Evolutionary conservation across 2,329 filamentous ascomycete genomes (phyloP).

Genomic region (Allantophomopsis lycopodina): DNA sequence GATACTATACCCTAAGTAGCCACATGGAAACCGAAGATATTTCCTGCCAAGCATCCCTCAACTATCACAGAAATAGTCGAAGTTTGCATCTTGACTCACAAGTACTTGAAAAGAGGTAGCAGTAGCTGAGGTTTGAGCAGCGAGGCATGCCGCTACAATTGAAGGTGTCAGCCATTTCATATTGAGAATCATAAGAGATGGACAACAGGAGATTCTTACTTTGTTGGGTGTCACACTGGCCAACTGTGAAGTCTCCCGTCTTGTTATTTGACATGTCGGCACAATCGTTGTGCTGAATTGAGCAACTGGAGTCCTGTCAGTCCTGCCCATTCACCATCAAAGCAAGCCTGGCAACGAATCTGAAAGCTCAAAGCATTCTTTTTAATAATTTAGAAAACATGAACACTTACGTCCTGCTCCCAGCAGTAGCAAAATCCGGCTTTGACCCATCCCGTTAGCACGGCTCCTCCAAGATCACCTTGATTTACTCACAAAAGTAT

Average conservation of each 20-base stretch:
- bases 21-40: too few species aligned
- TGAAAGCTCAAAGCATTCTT: too few species aligned
- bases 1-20: too few species aligned
- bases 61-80: conserved; percentile 9
- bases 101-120: conserved; percentile 3
- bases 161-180: background rate
- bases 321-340: too few species aligned
- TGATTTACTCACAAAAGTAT: conserved; percentile 5
- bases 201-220: conserved; percentile 2
- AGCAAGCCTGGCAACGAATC: too few species aligned
- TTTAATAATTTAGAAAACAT: too few species aligned
- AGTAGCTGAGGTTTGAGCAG: conserved; percentile 1
- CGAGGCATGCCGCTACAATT: background rate
- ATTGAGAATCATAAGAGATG: background rate
- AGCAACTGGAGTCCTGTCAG: background rate
- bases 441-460: too few species aligned
- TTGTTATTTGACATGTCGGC: conserved; percentile 6
- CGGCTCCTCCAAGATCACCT: background rate
- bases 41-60: background rate
- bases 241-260: conserved; percentile 3
- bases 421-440: too few species aligned
- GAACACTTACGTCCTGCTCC: too few species aligned
- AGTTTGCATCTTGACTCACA: conserved; percentile 7
- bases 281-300: conserved; percentile 9
- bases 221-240: conserved; percentile 7